These are phyloP conservation scores for Heliamphora ciliata DNA, from an alignment of 179 eudicot species.

Conservation along the genomic window DNA sequence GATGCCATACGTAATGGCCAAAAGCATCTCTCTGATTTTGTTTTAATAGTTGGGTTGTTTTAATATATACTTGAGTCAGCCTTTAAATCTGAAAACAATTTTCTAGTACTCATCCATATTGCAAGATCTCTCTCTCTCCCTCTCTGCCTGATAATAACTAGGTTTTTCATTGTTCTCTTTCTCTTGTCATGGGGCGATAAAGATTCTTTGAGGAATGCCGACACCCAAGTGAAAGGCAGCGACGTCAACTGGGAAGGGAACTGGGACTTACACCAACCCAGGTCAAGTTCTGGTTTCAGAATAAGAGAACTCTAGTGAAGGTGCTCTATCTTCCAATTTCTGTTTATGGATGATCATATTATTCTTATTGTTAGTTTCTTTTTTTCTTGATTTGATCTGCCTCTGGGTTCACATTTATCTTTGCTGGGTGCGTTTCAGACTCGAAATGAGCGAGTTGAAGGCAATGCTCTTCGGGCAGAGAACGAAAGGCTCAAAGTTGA, in stretches of 20 bases:
- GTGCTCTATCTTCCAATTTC: constrained; percentile 3
- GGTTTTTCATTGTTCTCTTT: not conserved
- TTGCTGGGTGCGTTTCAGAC: not conserved
- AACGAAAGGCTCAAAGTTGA: constrained; percentile 12
- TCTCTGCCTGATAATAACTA: not conserved
- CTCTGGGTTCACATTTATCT: not conserved
- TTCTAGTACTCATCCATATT: not conserved
- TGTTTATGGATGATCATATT: not conserved
- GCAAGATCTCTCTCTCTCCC: not conserved
- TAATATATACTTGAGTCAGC: not conserved
- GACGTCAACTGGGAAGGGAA: not conserved
- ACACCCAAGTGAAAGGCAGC: constrained; percentile 6
- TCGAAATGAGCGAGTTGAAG: constrained; percentile 10
- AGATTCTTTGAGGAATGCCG: constrained; percentile 6
- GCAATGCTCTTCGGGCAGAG: constrained; percentile 15
- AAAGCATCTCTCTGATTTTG: too few relatives aligned
- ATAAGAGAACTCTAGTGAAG: constrained; percentile 12
- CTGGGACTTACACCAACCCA: constrained; percentile 9
- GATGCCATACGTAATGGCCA: too few relatives aligned
- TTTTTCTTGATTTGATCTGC: too few relatives aligned
- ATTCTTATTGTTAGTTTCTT: too few relatives aligned
- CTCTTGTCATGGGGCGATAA: not conserved
- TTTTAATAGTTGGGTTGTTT: too few relatives aligned
- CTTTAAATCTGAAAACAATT: not conserved
- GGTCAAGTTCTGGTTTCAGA: constrained; percentile 12